Evolutionary conservation across 306 rosid genomes (phyloP), one percentile per base, ranked within the genome.

Genomic region (Myrica gale): DNA sequence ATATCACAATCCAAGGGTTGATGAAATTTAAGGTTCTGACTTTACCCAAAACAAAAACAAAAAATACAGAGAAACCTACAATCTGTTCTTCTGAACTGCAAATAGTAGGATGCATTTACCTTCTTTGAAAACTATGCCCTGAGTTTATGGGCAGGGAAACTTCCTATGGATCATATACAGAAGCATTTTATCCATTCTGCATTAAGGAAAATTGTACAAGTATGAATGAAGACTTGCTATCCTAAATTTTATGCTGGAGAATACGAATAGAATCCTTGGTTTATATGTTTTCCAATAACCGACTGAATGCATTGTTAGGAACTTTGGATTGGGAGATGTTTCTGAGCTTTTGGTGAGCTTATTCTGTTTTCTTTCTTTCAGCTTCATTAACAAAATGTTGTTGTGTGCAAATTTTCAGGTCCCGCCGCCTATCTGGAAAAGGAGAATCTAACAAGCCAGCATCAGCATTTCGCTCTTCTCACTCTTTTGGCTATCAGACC

Each of bases 371-470:
- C 9, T 12, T 56, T 53, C 56, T 50, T 53, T 19, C 26, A 50
- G 53, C 55, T 73, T 50, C n/a, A 66, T 12, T 53, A 23, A 58
- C 21, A 74, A 70, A 4, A 47, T 63, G 8, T 12, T 63, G 8
- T 12, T 42, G 52, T 17, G 71, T 13, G 37, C 23, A 42, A 86
- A 81, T n/a, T 77, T 80, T 71, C 86, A 85, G 89, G 84, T 71
- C 71, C 4, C 32, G 76, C 47, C 74, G 71, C 60, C 56, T 20
- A 76, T 77, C 66, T 42, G 74, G 75, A 45, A 72, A 68, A 50
- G 90, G 80, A 53, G 86, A 76, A 73, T 62, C 84, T 10, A 82
- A 78, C 74, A 82, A 72, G 58, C 72, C 78, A 56, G 75, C 46
- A 8, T 74, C 78, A 56, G 75, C 46, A 8, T 74, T 73, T 47